Evolutionary conservation across 345 rosid genomes (phyloP), one percentile per base, ranked within the genome.

Genomic region (Syzygium oleosum): DNA sequence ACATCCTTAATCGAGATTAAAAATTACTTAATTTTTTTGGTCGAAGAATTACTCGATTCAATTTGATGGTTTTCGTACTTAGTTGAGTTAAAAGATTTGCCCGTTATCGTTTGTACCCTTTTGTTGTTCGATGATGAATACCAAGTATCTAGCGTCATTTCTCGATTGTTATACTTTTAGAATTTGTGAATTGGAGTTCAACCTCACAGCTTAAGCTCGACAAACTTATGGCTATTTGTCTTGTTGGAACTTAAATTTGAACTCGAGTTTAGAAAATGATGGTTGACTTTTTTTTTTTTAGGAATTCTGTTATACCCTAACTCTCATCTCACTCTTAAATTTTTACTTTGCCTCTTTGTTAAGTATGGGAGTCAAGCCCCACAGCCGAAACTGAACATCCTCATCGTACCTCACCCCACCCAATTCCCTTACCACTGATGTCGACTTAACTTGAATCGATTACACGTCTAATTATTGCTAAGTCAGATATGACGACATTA

Each of bases 81-180:
- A 9, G 25, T 19, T 19, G 25, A 73, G 27, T 1, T 73, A 34
- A 68, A 17, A 34, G 23, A 31, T 9, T 31, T 68, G 23, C 13
- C 22, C 2, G 0, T 34, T 68, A 34, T 68, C 6, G 4, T 68
- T 16, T 34, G 34, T 19, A 73, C 0, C 0, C 13, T 68, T 9
- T 34, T 73, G 46, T 73, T 9, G 23, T 34, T 9, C 5, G 3
- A 41, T 2, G 8, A 19, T 10, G 7, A 73, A 68, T 34, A 34
- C 9, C 19, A 73, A 73, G 46, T 38, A n/a, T 73, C 5, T 5
- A 9, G 3, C 0, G 7, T 22, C 4, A 3, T 73, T 73, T 19
- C 46, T 73, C 25, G 3, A 68, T 34, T 16, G 4, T 9, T 73
- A 9, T 34, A 73, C 2, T 34, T 19, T 2, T 10, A 73, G 1